Evolutionary conservation across 176 grass and related monocot species (phyloP).

Genomic region (Oryza glumipatula): DNA sequence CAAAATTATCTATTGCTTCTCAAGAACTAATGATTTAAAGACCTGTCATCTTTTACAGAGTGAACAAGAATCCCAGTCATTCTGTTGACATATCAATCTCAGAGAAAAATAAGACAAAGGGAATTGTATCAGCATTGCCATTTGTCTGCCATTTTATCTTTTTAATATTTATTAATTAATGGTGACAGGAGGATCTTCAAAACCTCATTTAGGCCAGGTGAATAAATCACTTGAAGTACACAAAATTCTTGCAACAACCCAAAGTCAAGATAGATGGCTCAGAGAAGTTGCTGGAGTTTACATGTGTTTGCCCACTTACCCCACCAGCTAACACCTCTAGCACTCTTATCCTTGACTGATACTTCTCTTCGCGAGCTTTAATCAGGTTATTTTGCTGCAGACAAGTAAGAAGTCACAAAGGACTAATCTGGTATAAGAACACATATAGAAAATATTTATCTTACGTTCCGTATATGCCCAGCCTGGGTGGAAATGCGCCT

Average conservation of each 20-base stretch:
- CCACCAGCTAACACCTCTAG: constrained; percentile 60
- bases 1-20: neutral
- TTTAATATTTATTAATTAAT: neutral
- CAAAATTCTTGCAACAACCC: neutral
- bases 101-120: neutral
- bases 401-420: constrained; percentile 50
- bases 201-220: neutral
- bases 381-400: constrained; percentile 77
- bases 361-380: constrained; percentile 79
- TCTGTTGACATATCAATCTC: constrained; percentile 30
- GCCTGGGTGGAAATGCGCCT: constrained; percentile 68
- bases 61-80: constrained; percentile 5
- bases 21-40: constrained; percentile 12
- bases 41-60: constrained; percentile 13
- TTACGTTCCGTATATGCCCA: constrained; percentile 74
- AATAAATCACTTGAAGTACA: constrained; percentile 9
- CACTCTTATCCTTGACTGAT: constrained; percentile 72
- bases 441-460: constrained; percentile 17
- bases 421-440: constrained; percentile 17
- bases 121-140: neutral
- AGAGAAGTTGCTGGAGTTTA: constrained; percentile 48
- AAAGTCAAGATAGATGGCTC: neutral
- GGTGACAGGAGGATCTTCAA: neutral
- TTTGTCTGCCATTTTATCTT: constrained; percentile 1
- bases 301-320: constrained; percentile 48